A percentile compares a stretch with the other conserved stretches of the same genome.
Conservation (phyloP, 805 yeast species). For the Suhomyces vadensis region DNA sequence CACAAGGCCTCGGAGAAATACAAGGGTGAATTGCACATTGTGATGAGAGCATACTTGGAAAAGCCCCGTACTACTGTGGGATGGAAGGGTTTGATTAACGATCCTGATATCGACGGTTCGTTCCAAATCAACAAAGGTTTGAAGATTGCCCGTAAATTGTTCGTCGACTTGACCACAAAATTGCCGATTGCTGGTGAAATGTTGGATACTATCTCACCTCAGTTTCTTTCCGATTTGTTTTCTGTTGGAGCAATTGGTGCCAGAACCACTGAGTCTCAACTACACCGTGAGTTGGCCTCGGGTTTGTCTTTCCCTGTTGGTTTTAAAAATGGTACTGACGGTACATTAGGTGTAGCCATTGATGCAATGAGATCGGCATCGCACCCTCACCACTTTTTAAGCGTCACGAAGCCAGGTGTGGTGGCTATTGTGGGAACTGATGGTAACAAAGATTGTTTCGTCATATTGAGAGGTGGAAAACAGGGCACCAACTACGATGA, state of each 20-base stretch:
- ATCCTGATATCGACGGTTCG: slow-evolving; percentile 91
- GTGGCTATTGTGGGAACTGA: slow-evolving; percentile 95
- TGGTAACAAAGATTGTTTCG: slow-evolving; percentile 88
- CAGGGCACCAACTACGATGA: slow-evolving; percentile 88
- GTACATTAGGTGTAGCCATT: slow-evolving; percentile 88
- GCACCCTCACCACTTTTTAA: slow-evolving; percentile 90
- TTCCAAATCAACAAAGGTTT: slow-evolving; percentile 95
- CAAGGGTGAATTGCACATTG: slow-evolving; percentile 73
- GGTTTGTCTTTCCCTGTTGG: slow-evolving; percentile 98
- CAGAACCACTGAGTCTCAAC: slow-evolving; percentile 96
- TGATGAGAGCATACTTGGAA: slow-evolving; percentile 97
- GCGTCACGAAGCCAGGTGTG: slow-evolving; percentile 94
- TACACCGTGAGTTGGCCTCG: slow-evolving; percentile 95
- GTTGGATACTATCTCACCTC: slow-evolving; percentile 97
- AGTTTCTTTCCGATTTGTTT: slow-evolving; percentile 88
- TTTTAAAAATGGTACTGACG: slow-evolving; percentile 97
- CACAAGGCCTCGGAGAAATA: slow-evolving; percentile 58
- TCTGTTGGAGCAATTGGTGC: slow-evolving; percentile 99
- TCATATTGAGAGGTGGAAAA: slow-evolving; percentile 95
- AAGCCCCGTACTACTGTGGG: slow-evolving; percentile 99
- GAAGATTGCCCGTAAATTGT: slow-evolving; percentile 83
- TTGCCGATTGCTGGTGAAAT: slow-evolving; percentile 96
- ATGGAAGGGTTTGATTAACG: slow-evolving; percentile 97
- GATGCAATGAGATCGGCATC: slow-evolving; percentile 93
- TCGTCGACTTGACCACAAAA: slow-evolving; percentile 75